Evolutionary conservation across 257 asterid genomes (phyloP), one percentile per base, ranked within the genome.

Genomic region (Solanum piurae): DNA sequence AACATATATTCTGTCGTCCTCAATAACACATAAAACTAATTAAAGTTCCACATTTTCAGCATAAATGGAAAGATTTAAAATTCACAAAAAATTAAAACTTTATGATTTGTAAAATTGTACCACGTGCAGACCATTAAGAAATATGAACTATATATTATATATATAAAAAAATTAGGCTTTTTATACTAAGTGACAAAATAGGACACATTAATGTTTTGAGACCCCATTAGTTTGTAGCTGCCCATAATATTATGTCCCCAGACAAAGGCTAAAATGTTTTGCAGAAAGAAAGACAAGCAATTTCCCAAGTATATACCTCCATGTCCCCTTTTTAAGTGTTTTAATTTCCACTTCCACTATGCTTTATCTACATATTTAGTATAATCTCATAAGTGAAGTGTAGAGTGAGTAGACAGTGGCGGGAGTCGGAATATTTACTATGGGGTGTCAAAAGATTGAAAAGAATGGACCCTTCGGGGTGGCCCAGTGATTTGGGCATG

Each of bases 201-300:
- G 52, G 85, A 83, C 86, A 83, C 64, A 86, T 46, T 34, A 84
- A 69, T 18, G 87, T 83, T 69, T 55, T 49, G 84, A 66, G 89
- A 87, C 86, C 87, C 91, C 87, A 85, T 86, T 74, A 31, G 46
- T 87, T 84, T 37, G 87, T 66, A 86, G 90, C 92, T 87, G 87
- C 92, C 92, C 92, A 91, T 89, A 80, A 87, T 86, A 40, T 66
- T 83, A 40, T 91, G 92, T 89, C 88, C 83, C 89, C 82, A 86
- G 83, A 89, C 88, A 60, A 49, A 75, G 86, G 87, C 83, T 85
- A n/a, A 25, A 38, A 34, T 74, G 64, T 46, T 74, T 20, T 49
- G 40, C 49, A 88, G 55, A 75, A 75, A 49, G 75, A 85, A 69
- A 87, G 46, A 77, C 25, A 23, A 38, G 23, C 88, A 83, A 66